Percentiles rank a stretch among this genome's conserved stretches.
These are phyloP conservation scores for Neonectria ditissima DNA, from an alignment of 2,329 filamentous ascomycete genomes.

Conservation along the genomic window DNA sequence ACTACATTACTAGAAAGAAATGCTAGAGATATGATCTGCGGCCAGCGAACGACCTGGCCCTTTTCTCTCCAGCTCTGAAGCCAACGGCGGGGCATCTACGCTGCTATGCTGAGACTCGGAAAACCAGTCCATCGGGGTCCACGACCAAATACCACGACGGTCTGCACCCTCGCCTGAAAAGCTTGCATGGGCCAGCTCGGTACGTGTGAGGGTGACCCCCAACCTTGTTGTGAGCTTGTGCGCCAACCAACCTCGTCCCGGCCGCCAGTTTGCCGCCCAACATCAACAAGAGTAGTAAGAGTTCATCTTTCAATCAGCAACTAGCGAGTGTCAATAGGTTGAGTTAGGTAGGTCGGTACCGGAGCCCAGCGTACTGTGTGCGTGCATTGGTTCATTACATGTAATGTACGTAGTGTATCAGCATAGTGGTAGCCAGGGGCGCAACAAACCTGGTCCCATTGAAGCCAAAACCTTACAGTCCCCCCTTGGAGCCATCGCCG, in stretches of 20 bases:
- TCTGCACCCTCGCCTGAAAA: slow-evolving; percentile 7
- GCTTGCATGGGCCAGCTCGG: slow-evolving; percentile 12
- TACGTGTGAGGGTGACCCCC: slow-evolving; percentile 5
- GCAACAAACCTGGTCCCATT: slow-evolving; percentile 5
- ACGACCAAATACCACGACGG: neutral
- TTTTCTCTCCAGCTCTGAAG: neutral
- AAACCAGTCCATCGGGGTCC: neutral
- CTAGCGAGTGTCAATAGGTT: neutral
- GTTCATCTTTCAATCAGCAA: slow-evolving; percentile 6
- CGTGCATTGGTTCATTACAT: neutral
- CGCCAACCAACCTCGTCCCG: neutral
- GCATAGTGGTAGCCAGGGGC: neutral
- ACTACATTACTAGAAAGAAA: neutral
- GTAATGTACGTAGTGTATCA: too few species aligned
- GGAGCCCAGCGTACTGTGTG: neutral
- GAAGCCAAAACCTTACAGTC: slow-evolving; percentile 28
- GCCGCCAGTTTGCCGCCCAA: neutral
- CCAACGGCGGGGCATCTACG: neutral
- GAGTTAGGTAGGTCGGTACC: neutral
- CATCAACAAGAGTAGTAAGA: neutral
- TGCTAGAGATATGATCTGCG: neutral
- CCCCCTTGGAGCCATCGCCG: slow-evolving; percentile 23
- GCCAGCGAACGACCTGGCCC: neutral
- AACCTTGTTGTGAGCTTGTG: slow-evolving; percentile 14
- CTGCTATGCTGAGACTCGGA: neutral